Conservation (phyloP, 331 rosid species). For the Quercus lobata region DNA sequence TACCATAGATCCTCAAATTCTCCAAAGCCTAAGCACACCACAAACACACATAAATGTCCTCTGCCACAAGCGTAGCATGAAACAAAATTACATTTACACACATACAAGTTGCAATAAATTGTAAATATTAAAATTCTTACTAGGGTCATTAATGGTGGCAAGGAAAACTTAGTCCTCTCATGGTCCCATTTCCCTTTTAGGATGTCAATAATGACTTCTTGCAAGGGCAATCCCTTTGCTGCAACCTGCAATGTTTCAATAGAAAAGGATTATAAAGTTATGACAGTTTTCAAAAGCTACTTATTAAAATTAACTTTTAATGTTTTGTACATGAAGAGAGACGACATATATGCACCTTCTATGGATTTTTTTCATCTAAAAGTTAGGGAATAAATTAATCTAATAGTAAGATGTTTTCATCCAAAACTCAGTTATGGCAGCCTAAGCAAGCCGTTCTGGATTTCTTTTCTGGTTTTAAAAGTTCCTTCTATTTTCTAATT, state of each 20-base stretch:
- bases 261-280: constrained; percentile 14
- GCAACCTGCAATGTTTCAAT: constrained; percentile 47
- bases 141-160: constrained; percentile 95
- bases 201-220: constrained; percentile 57
- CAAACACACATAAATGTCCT: background rate
- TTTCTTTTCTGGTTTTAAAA: background rate
- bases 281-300: constrained; percentile 12
- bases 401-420: background rate
- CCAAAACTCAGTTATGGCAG: background rate
- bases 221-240: constrained; percentile 36
- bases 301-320: background rate
- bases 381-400: background rate
- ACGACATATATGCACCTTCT: background rate
- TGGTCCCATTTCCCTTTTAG: constrained; percentile 88
- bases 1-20: no score
- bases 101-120: constrained; percentile 6
- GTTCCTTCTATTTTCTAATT: background rate
- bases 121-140: constrained; percentile 46
- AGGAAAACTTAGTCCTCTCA: constrained; percentile 71
- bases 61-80: background rate
- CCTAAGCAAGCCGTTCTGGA: background rate
- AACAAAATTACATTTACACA: background rate
- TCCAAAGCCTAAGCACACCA: background rate
- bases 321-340: background rate
- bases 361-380: background rate